Percentiles rank a stretch among this genome's conserved stretches.
Conservation (phyloP, 2,329 filamentous ascomycete species). For the Plectosphaerella plurivora region DNA sequence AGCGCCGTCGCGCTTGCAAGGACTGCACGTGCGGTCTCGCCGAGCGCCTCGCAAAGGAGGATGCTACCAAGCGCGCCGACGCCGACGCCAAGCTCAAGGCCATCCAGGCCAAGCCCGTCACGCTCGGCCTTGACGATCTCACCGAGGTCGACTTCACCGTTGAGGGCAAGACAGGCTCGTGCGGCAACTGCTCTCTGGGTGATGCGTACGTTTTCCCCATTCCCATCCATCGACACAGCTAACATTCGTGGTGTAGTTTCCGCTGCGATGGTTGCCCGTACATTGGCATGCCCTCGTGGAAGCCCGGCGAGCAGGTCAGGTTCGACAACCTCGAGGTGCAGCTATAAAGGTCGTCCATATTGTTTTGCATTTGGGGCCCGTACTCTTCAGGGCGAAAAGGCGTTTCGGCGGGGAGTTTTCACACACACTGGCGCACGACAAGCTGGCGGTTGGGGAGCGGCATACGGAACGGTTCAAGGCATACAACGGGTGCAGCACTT, state of each 20-base stretch:
- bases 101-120: slow-evolving; percentile 60
- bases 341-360: slow-evolving; percentile 44
- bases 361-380: background rate
- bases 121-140: slow-evolving; percentile 71
- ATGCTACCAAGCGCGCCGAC: slow-evolving; percentile 59
- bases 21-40: slow-evolving; percentile 96
- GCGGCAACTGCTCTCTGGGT: slow-evolving; percentile 88
- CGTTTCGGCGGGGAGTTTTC: background rate
- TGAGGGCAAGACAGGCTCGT: slow-evolving; percentile 93
- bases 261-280: slow-evolving; percentile 72
- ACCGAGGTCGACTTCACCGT: slow-evolving; percentile 94
- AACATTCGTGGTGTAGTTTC: slow-evolving; percentile 34
- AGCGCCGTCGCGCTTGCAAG: slow-evolving; percentile 61
- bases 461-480: background rate
- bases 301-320: slow-evolving; percentile 90
- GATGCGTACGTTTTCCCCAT: slow-evolving; percentile 51
- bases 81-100: slow-evolving; percentile 61
- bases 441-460: background rate
- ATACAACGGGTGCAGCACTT: background rate
- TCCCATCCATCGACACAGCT: background rate
- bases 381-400: background rate
- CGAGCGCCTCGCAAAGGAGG: slow-evolving; percentile 53
- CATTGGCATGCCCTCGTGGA: slow-evolving; percentile 90
- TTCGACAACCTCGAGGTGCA: slow-evolving; percentile 84
- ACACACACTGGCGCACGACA: background rate